Conservation (phyloP, 495 filamentous ascomycete genomes). For the Pyrenula aspistea region DNA sequence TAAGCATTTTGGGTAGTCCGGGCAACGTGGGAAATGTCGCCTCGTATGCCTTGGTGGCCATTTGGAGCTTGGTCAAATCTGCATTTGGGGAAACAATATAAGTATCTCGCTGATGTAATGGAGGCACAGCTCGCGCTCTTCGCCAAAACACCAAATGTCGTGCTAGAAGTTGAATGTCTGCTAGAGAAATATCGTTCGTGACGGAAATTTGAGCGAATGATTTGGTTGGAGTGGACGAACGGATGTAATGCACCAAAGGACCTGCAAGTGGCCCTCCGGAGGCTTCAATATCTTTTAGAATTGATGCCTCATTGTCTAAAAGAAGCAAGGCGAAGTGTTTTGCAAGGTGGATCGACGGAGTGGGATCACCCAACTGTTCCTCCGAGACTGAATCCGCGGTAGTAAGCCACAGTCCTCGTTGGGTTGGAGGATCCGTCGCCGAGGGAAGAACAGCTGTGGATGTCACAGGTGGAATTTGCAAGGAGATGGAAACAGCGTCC, state of each 20-base stretch:
- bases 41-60: conserved; percentile 62
- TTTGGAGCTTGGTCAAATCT: conserved; percentile 58
- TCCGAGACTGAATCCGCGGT: conserved; percentile 70
- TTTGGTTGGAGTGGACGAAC: conserved; percentile 69
- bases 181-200: conserved; percentile 56
- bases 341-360: conserved; percentile 47
- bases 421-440: conserved; percentile 48
- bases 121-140: conserved; percentile 80
- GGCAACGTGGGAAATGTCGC: conserved; percentile 69
- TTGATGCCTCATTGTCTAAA: conserved; percentile 69
- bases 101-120: conserved; percentile 78
- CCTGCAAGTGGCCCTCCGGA: conserved; percentile 60
- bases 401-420: conserved; percentile 70
- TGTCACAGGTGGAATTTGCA: conserved; percentile 75
- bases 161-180: conserved; percentile 72
- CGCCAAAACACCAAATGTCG: conserved; percentile 93
- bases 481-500: conserved; percentile 51
- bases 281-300: conserved; percentile 70
- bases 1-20: conserved; percentile 71
- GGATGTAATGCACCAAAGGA: conserved; percentile 71
- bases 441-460: conserved; percentile 63
- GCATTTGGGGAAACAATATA: conserved; percentile 91
- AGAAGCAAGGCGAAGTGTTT: conserved; percentile 81
- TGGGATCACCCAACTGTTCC: conserved; percentile 40
- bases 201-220: conserved; percentile 75